Evolutionary conservation across 2,329 filamentous ascomycete genomes (phyloP), one percentile per base, ranked within the genome.

Genomic region (Neofusicoccum ribis): DNA sequence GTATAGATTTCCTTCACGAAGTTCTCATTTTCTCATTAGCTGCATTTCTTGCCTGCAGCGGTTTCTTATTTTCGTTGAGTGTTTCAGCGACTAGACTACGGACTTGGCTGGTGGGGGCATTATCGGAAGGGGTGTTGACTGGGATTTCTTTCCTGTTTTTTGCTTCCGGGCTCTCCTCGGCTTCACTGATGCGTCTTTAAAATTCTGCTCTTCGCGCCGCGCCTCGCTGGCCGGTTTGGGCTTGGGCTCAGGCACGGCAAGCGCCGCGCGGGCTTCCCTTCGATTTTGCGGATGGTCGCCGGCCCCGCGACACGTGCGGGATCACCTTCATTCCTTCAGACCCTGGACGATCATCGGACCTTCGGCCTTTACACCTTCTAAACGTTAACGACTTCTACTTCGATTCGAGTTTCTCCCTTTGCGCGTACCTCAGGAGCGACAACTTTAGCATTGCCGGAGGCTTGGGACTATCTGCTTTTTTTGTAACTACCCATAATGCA

Each of bases 1-100:
- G 52, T 49, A 31, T 65, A 65, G 63, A 65, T 65, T 61, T 65
- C 63, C n/a, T 60, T 61, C 44, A 60, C 31, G 56, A 60, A 46
- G 56, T 60, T 60, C 7, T 43, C 41, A 60, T 60, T 60, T 60
- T 60, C 59, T 62, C 37, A 5, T 20, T 39, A 11, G 59, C 9
- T 39, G 62, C 50, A 64, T 49, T 47, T 20, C 14, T 44, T 36
- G 36, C 23, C 27, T 51, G 39, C 27, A 31, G 27, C 27, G 27
- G 27, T 64, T 49, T 17, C 39, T 43, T 51, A 36, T 15, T 43
- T 34, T 52, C 39, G 60, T 63, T 63, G 61, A 63, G 39, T 54
- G 41, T 31, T 60, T 60, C 56, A 60, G 61, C 62, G 62, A 64
- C 51, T 64, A 64, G 62, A 64, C 62, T 49, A 64, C 34, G 62